phyloP scores from a whole-genome alignment of 352 stramenopile genomes.

The Phytophthora pseudosyringae region DNA sequence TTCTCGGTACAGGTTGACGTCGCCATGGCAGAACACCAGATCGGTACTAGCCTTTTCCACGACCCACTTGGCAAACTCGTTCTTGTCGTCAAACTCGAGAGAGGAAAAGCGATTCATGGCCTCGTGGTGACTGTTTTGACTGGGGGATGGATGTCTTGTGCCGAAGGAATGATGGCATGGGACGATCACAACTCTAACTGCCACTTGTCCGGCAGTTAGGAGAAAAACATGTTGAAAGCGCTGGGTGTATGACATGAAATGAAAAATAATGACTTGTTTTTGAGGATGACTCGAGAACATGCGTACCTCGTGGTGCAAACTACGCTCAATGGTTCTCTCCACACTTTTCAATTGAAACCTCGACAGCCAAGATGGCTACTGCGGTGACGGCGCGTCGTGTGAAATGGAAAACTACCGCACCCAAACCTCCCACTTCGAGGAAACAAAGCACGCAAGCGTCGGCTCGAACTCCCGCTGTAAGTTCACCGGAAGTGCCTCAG shows the following conservation, averaged over 20 bases:
- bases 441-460: neutral
- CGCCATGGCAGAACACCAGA: constrained; percentile 16
- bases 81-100: constrained; percentile 37
- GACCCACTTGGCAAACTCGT: constrained; percentile 44
- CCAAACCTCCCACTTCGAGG: neutral
- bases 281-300: neutral
- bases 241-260: constrained; percentile 8
- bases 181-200: constrained; percentile 16
- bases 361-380: constrained; percentile 7
- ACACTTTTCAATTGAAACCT: constrained; percentile 9
- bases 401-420: neutral
- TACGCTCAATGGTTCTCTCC: neutral
- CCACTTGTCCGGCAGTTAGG: constrained; percentile 10
- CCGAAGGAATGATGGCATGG: constrained; percentile 2
- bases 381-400: neutral
- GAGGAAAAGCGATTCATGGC: constrained; percentile 32
- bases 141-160: constrained; percentile 6
- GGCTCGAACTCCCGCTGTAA: constrained; percentile 9
- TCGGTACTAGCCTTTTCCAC: constrained; percentile 22
- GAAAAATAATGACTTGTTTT: constrained; percentile 2
- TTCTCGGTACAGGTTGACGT: constrained; percentile 28
- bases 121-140: constrained; percentile 2
- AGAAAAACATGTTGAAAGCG: neutral
- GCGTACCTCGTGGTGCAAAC: neutral
- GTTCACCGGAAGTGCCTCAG: neutral